Conservation (phyloP, 164 flowering plant species). For the Nymphaea thermarum region DNA sequence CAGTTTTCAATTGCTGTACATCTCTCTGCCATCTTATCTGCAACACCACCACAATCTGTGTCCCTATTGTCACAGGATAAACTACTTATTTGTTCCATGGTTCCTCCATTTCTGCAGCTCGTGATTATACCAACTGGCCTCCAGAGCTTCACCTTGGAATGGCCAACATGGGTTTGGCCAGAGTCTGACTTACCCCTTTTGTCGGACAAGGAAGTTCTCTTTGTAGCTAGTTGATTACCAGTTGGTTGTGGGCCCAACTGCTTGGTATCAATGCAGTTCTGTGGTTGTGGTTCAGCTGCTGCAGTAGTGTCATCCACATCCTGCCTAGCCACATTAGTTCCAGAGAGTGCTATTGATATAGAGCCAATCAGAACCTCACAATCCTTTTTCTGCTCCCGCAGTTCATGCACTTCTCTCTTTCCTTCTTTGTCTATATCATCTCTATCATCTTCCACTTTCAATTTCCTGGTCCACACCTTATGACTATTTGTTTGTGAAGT, state of each 20-base stretch:
- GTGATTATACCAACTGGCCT: constrained; percentile 32
- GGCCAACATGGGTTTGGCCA: constrained; percentile 15
- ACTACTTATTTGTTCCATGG: constrained; percentile 23
- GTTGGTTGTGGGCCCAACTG: neutral
- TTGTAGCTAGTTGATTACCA: constrained; percentile 15
- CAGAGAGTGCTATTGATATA: constrained; percentile 43
- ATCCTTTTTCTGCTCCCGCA: constrained; percentile 17
- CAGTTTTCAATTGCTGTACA: constrained; percentile 10
- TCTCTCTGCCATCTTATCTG: constrained; percentile 13
- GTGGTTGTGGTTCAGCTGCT: constrained; percentile 10
- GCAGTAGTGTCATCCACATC: constrained; percentile 6
- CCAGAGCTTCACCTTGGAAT: constrained; percentile 37
- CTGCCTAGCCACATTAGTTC: constrained; percentile 8
- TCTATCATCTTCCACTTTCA: constrained; percentile 52
- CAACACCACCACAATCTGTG: constrained; percentile 8
- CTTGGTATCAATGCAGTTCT: neutral
- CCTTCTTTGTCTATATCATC: constrained; percentile 11
- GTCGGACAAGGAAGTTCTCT: constrained; percentile 14
- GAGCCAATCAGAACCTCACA: constrained; percentile 73
- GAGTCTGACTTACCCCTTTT: constrained; percentile 24
- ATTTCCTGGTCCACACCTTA: constrained; percentile 29
- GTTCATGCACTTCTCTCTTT: constrained; percentile 14
- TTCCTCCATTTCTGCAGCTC: neutral
- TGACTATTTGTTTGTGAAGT: constrained; percentile 21
- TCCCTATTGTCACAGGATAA: constrained; percentile 11